Conservation (phyloP, 257 asterid genomes). For the Ballota nigra region DNA sequence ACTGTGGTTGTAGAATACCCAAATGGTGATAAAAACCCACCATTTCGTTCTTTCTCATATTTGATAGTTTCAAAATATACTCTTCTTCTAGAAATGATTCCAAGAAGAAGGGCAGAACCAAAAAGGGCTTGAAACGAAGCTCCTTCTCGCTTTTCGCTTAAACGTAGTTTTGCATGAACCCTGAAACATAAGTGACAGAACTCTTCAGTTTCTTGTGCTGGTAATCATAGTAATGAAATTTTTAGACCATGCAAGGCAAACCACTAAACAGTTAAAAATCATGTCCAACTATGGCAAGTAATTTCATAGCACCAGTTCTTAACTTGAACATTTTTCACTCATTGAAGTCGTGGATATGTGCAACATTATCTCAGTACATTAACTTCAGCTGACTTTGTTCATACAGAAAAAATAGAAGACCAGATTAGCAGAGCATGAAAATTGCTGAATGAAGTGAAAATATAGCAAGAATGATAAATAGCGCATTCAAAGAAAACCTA, state of each 20-base stretch:
- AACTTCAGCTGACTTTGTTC: neutral
- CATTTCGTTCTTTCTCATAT: conserved; percentile 85
- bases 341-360: neutral
- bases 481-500: neutral
- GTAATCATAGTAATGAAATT: neutral
- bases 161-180: conserved; percentile 70
- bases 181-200: conserved; percentile 35
- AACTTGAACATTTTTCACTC: neutral
- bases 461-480: neutral
- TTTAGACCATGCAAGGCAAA: neutral
- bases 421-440: neutral
- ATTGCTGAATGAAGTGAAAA: neutral
- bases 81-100: conserved; percentile 76
- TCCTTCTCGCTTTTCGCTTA: conserved; percentile 79
- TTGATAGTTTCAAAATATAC: conserved; percentile 76
- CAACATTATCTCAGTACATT: neutral
- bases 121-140: conserved; percentile 83
- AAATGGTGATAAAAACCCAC: conserved; percentile 83
- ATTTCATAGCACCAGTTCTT: neutral
- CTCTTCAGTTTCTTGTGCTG: conserved; percentile 23
- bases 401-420: neutral
- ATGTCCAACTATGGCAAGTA: neutral
- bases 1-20: conserved; percentile 71
- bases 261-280: neutral
- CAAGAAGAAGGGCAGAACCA: conserved; percentile 74